Base-by-base conservation (phyloP, 2,329 filamentous ascomycete genomes). In the Penicillium sp. region DNA sequence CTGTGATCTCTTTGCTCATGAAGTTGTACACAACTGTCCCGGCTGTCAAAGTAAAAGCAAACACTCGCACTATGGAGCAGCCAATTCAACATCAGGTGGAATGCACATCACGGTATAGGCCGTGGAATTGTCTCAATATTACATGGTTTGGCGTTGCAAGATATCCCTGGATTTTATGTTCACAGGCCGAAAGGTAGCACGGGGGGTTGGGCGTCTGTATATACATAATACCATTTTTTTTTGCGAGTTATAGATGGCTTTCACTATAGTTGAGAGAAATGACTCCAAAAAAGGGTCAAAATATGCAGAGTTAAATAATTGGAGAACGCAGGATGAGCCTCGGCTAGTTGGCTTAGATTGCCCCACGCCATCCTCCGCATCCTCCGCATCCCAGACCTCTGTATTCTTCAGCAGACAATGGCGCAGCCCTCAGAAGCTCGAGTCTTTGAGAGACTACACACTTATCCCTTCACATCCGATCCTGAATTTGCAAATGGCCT, bases 1-100 rank as follows among this genome's bases (percentile, higher is more conserved):
- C 72, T 99, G 94, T 73, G 94, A 99, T 73, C 86, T 97, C 25
- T 97, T 94, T 76, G 89, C 90, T 25, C 94, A 99, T 71, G 91
- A 97, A 76, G 85, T 95, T 12, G 84, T 96, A 49, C 93, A 99
- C 72, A 97, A 97, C 74, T 99, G 94, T 68, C 92, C 94, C 0
- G 93, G 93, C 0, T 99, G 94, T 72, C 88, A 87, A 62, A 80
- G 78, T 61, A 70, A 64, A 48, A 66, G 60, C 19, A 4, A 43
- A 43, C 56, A 44, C 14, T 30, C 40, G 30, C 45, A 38, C 44
- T 41, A 17, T 33, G 52, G 45, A 10, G 30, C 50, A 26, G 61
- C 57, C 37, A 66, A 50, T 12, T 59, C 63, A 55, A 55, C 67
- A 11, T 2, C 68, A 60, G 74, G 75, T 65, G 67, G 63, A 49